Evolutionary conservation across 1,284 basidiomycete species (phyloP).

Genomic region (Acaromyces ingoldii): DNA sequence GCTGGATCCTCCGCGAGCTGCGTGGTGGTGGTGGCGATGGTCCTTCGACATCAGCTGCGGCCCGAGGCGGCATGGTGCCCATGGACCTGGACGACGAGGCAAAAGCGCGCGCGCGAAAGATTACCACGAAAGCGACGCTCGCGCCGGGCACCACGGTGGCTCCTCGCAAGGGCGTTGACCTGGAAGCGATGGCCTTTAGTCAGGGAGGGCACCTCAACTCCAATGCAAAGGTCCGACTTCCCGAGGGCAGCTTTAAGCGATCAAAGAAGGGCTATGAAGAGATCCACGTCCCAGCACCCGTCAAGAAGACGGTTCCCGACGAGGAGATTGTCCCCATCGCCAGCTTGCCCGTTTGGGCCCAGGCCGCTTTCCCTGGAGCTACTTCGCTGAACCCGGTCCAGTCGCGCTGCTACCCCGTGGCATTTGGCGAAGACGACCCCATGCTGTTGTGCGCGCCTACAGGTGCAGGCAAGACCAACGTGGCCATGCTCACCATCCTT

Average conservation of each 20-base stretch:
- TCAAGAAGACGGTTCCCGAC: slow-evolving; percentile 62
- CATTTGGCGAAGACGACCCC: slow-evolving; percentile 85
- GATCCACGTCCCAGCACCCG: slow-evolving; percentile 92
- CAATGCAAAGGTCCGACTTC: slow-evolving; percentile 95
- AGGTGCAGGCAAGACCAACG: slow-evolving; percentile 99
- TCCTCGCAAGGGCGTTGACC: slow-evolving; percentile 79
- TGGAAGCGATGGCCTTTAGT: slow-evolving; percentile 90
- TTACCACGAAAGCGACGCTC: slow-evolving; percentile 81
- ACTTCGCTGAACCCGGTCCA: slow-evolving; percentile 83
- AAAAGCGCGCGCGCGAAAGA: slow-evolving; percentile 50
- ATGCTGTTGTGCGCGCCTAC: slow-evolving; percentile 95
- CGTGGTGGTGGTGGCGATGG: slow-evolving; percentile 54
- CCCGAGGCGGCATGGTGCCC: slow-evolving; percentile 54
- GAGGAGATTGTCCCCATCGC: slow-evolving; percentile 70
- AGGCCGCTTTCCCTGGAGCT: slow-evolving; percentile 55
- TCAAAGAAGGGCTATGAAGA: slow-evolving; percentile 96
- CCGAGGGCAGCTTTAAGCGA: slow-evolving; percentile 95
- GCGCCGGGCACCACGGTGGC: slow-evolving; percentile 75
- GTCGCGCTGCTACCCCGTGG: slow-evolving; percentile 66
- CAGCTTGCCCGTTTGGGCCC: slow-evolving; percentile 77
- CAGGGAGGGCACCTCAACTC: slow-evolving; percentile 96
- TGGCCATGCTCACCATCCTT: slow-evolving; percentile 71
- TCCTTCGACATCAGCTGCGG: slow-evolving; percentile 53
- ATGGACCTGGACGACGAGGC: slow-evolving; percentile 72
- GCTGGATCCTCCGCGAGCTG: slow-evolving; percentile 88